Percentiles rank a stretch among this genome's conserved stretches.
Conservation (phyloP, 306 rosid genomes). For the Lathyrus aphaca region DNA sequence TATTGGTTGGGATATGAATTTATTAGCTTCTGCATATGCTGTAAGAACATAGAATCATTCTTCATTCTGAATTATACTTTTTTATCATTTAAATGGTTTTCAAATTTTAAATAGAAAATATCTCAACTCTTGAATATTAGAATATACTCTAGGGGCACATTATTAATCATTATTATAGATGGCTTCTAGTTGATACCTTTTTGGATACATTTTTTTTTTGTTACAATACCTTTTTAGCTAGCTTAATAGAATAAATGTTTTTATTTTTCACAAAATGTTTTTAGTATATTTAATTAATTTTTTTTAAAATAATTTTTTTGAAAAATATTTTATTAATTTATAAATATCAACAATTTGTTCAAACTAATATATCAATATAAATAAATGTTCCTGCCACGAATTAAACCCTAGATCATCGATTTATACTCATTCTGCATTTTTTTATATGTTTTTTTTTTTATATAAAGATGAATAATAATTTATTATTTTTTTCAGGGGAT, state of each 20-base stretch:
- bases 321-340: neutral
- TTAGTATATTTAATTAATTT: neutral
- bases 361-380: too few species aligned
- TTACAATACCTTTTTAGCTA: neutral
- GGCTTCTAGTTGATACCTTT: neutral
- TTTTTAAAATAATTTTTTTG: neutral
- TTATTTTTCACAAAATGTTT: neutral
- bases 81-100: neutral
- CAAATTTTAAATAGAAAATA: neutral
- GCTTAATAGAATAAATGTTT: neutral
- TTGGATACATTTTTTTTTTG: neutral
- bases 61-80: neutral
- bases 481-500: conserved; percentile 58
- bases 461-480: neutral
- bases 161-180: neutral
- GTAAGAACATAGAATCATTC: conserved; percentile 46
- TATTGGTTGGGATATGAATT: conserved; percentile 88
- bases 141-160: conserved; percentile 6
- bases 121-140: neutral
- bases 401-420: too few species aligned
- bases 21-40: conserved; percentile 89
- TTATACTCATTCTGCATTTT: too few species aligned
- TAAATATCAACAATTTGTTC: too few species aligned
- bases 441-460: neutral
- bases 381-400: too few species aligned